Base-by-base conservation (phyloP, 805 yeast genomes). In the Helenozyma baotianmanensis region DNA sequence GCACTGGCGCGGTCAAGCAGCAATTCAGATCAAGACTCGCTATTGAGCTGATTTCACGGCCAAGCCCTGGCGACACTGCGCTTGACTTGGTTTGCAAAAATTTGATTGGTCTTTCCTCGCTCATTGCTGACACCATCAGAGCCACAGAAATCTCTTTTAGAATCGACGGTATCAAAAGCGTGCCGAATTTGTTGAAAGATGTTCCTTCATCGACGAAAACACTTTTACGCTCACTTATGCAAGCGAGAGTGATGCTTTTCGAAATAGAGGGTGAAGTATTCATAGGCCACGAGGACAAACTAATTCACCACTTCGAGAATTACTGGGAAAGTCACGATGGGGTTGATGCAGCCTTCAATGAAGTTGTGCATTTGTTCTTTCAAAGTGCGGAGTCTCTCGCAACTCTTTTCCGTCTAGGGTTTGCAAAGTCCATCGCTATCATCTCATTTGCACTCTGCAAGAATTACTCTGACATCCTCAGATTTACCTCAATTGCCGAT, bases 141-240 rank as follows among this genome's bases (percentile, higher is more conserved):
- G 74, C 78, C 69, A 55, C 69, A 23, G 89, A 82, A 46, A 71
- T 80, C 14, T 47, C 80, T 0, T 64, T 78, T 1, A 66, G 89
- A 49, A 50, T 70, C n/a, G 68, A 70, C 12, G 69, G 64, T 2
- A 36, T 29, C 7, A 39, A 40, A 10, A 48, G 56, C 11, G 51
- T 50, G 23, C 30, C 43, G 5, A 35, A 39, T 8, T 62, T 62
- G 30, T 33, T 62, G 9, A 41, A 43, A 9, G 42, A 44, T 6
- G 45, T 62, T 7, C 53, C 67, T 2, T 50, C 48, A 0, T 36
- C 65, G 1, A 31, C 60, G 4, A 52, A 56, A 23, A 49, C 58
- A 2, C 46, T 70, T 10, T 23, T 73, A 3, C 58, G 62, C 19
- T 62, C 76, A 0, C 46, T 74, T 46, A 51, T 74, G 6, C 79